Percentiles rank a stretch among this genome's conserved stretches.
Evolutionary conservation across 2,329 filamentous ascomycete species (phyloP).

Genomic region (Tolypocladium ophioglossoides): DNA sequence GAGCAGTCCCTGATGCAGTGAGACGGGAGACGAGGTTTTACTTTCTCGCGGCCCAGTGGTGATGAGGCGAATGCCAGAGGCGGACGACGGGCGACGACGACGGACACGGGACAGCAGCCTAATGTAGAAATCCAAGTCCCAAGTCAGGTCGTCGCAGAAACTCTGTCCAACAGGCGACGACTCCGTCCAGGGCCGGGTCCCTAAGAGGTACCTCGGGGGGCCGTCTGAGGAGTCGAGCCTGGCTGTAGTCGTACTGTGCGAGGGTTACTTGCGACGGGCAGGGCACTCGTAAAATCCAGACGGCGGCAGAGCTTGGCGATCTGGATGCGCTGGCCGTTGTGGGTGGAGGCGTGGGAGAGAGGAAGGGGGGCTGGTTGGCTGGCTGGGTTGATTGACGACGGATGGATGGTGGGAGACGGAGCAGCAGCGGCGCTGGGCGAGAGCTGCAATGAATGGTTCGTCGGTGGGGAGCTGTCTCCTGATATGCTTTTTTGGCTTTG

Average conservation of each 20-base stretch:
- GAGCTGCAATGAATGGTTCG: not conserved
- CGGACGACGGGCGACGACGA: not conserved
- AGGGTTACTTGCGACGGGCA: conserved; percentile 1
- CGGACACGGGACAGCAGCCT: not conserved
- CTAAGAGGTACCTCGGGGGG: conserved; percentile 4
- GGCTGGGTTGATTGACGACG: not conserved
- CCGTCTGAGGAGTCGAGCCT: conserved; percentile 5
- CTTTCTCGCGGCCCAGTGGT: not conserved
- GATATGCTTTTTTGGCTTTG: conserved; percentile 3
- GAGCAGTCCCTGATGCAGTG: not conserved
- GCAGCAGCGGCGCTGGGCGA: not conserved
- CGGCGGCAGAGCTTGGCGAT: not conserved
- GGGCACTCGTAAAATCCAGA: not conserved
- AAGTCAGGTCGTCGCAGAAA: not conserved
- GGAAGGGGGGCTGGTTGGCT: not conserved
- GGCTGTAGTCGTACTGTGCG: conserved; percentile 5
- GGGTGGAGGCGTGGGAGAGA: not conserved
- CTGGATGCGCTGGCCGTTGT: not conserved
- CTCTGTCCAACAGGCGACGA: not conserved
- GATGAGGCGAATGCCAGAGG: not conserved
- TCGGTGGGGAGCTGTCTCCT: conserved; percentile 1
- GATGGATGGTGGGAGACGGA: not conserved
- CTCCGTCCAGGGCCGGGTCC: conserved; percentile 1
- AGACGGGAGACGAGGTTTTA: not conserved
- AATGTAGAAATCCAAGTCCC: not conserved